Evolutionary conservation across 176 grass and related monocot genomes (phyloP).

Genomic region (Ensete ventricosum): DNA sequence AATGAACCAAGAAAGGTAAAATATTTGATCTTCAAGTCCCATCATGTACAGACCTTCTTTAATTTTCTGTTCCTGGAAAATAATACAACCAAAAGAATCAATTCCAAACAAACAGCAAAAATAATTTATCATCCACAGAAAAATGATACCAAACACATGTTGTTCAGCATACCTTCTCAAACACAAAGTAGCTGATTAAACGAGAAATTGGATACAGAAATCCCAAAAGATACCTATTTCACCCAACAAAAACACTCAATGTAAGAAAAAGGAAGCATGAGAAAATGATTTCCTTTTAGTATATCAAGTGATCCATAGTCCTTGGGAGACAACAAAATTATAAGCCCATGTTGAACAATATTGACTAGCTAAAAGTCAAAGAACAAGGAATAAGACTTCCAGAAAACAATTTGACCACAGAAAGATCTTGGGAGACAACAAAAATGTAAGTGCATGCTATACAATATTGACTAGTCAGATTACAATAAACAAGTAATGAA

Average conservation of each 20-base stretch:
- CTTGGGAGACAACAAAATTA: neutral
- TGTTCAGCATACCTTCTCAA: constrained; percentile 27
- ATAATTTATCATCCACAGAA: neutral
- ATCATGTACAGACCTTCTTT: constrained; percentile 53
- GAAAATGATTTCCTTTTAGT: neutral
- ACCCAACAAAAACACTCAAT: neutral
- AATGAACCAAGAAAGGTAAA: constrained; percentile 48
- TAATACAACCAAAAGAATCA: constrained; percentile 12
- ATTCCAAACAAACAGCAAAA: neutral
- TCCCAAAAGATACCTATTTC: constrained; percentile 37
- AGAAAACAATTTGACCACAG: neutral
- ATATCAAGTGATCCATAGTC: neutral
- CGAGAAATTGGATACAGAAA: constrained; percentile 49
- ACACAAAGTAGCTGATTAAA: constrained; percentile 40
- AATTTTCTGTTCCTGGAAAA: constrained; percentile 42
- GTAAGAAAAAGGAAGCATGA: neutral
- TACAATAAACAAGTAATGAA: neutral
- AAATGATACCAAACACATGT: neutral
- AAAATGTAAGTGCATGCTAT: neutral
- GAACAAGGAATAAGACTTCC: neutral
- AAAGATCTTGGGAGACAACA: neutral
- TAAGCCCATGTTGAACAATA: neutral
- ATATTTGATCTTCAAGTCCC: constrained; percentile 40
- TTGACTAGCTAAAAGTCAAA: neutral
- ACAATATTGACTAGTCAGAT: neutral